phyloP scores from a whole-genome alignment of 1,284 basidiomycete species.

The Sporisorium reilianum region DNA sequence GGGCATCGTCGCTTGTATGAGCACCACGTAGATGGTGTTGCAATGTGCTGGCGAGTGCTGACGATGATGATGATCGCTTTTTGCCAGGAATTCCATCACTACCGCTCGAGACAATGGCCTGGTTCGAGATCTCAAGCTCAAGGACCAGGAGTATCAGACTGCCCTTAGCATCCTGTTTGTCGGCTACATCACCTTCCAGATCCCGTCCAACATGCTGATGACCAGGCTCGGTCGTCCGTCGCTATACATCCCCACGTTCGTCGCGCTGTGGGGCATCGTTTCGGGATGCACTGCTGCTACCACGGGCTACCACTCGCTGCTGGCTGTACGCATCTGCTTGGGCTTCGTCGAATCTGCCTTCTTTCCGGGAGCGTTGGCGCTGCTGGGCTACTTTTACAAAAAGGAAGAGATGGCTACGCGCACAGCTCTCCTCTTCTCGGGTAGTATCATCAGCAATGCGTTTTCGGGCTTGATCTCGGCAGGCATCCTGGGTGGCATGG shows the following conservation, averaged over 20 bases:
- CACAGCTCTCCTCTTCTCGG: slow-evolving; percentile 67
- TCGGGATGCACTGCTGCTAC: slow-evolving; percentile 60
- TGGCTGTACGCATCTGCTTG: slow-evolving; percentile 66
- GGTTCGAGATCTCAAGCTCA: slow-evolving; percentile 61
- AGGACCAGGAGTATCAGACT: slow-evolving; percentile 69
- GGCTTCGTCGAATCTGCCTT: slow-evolving; percentile 63
- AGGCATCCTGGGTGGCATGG: slow-evolving; percentile 47
- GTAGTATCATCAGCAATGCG: slow-evolving; percentile 58
- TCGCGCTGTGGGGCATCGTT: slow-evolving; percentile 58
- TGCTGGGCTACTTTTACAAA: slow-evolving; percentile 69
- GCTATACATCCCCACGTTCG: slow-evolving; percentile 58
- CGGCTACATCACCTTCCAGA: slow-evolving; percentile 83
- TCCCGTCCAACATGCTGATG: slow-evolving; percentile 73
- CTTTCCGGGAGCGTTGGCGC: slow-evolving; percentile 66
- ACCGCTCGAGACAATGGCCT: slow-evolving; percentile 50
- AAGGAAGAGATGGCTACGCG: slow-evolving; percentile 68
- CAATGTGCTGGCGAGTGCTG: too few relatives aligned
- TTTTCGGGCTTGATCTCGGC: slow-evolving; percentile 57
- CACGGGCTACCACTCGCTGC: slow-evolving; percentile 60
- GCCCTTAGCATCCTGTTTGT: slow-evolving; percentile 81
- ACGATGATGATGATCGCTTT: too few relatives aligned
- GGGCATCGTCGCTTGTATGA: too few relatives aligned
- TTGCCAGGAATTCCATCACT: slow-evolving; percentile 28
- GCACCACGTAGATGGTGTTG: too few relatives aligned
- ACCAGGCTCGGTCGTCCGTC: slow-evolving; percentile 63